Conservation (phyloP, 371 early-diverging fungal genomes). For the Saksenaea oblongispora region DNA sequence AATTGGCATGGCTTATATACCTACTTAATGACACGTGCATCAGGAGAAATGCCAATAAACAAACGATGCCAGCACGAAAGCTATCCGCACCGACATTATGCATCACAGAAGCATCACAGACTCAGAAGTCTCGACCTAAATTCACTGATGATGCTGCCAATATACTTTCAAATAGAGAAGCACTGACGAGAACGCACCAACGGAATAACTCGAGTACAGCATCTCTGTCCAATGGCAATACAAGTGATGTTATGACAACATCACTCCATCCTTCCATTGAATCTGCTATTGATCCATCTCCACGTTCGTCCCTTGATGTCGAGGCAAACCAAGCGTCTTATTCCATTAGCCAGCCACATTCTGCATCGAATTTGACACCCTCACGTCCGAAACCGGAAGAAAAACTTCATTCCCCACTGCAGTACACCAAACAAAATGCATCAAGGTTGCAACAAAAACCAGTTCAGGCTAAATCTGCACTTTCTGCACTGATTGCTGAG, state of each 20-base stretch:
- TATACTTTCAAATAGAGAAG: conserved; percentile 11
- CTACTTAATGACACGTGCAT: neutral
- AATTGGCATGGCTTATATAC: neutral
- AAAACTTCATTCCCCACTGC: conserved; percentile 5
- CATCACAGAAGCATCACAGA: conserved; percentile 28
- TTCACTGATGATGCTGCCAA: conserved; percentile 12
- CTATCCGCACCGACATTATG: conserved; percentile 27
- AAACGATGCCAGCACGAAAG: conserved; percentile 19
- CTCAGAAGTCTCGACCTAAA: conserved; percentile 10
- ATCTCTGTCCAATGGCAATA: conserved; percentile 18
- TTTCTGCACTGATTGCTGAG: conserved; percentile 65
- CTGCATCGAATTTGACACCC: neutral
- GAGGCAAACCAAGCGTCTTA: conserved; percentile 18
- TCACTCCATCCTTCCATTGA: conserved; percentile 47
- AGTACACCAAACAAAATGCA: conserved; percentile 6
- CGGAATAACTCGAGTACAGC: conserved; percentile 22
- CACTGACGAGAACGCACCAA: conserved; percentile 17
- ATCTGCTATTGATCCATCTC: conserved; percentile 46
- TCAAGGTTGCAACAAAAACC: neutral
- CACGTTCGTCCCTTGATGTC: conserved; percentile 35
- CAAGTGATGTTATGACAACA: conserved; percentile 15
- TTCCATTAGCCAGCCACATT: conserved; percentile 2
- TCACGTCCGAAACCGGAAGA: conserved; percentile 3
- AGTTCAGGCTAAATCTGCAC: conserved; percentile 43
- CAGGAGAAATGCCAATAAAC: conserved; percentile 12